Conservation (phyloP, 371 early-diverging fungal species). For the Mucor lusitanicus region DNA sequence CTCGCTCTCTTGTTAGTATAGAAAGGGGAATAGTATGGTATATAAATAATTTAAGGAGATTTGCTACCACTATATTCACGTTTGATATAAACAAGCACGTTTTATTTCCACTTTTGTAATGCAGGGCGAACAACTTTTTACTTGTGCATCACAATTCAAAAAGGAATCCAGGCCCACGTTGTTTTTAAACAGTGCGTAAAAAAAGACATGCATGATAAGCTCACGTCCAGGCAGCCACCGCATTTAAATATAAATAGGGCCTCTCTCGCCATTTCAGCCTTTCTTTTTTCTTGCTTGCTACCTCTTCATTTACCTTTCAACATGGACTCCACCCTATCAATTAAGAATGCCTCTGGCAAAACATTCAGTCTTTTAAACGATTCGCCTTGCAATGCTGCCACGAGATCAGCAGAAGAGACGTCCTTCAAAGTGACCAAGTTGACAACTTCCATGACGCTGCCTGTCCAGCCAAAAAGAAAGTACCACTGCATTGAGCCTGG, state of each 20-base stretch:
- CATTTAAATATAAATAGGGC: not conserved
- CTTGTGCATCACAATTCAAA: not conserved
- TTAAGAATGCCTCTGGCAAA: constrained; percentile 15
- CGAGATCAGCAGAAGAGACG: not conserved
- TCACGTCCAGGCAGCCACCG: not conserved
- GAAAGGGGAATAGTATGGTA: not conserved
- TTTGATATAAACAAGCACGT: constrained; percentile 15
- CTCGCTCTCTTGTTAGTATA: not conserved
- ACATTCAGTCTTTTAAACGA: constrained; percentile 16
- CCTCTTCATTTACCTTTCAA: not conserved
- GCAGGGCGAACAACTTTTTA: constrained; percentile 7
- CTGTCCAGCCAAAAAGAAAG: constrained; percentile 36
- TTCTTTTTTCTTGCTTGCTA: not conserved
- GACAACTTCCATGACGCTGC: not conserved
- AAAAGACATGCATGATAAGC: not conserved
- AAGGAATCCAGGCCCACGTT: constrained; percentile 15
- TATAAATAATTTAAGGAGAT: constrained; percentile 2
- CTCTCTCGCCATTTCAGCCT: not conserved
- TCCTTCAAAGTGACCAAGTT: constrained; percentile 6
- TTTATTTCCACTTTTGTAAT: constrained; percentile 13
- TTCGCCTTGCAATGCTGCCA: not conserved
- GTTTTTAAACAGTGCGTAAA: constrained; percentile 16
- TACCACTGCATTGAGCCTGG: constrained; percentile 53
- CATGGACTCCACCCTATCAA: constrained; percentile 15
- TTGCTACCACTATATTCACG: constrained; percentile 4